Evolutionary conservation across 2,329 filamentous ascomycete genomes (phyloP), one percentile per base, ranked within the genome.

Genomic region (Macroventuria anomochaeta): DNA sequence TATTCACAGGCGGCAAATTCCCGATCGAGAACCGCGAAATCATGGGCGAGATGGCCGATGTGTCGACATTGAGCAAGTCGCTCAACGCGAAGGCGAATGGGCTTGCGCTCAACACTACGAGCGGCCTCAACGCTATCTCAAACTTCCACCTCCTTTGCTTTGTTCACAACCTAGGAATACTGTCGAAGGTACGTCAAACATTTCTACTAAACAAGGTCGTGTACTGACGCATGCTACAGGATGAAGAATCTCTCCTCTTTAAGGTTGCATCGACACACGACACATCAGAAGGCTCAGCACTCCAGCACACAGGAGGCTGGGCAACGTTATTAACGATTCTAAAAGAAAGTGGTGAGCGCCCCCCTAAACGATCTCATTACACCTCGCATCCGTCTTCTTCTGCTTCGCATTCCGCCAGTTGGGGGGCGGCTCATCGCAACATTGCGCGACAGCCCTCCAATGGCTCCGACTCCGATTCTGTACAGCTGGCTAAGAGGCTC

Each of bases 111-210:
- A 85, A 85, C 57, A 85, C 87, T 51, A 78, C 84, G 13, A 83
- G 85, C 58, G 85, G 85, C 12, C 84, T 88, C 25, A 80, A 86
- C 31, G 85, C 87, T 20, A 82, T 96, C 11, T 96, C 93, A 6
- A 93, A 97, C 76, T 99, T 99, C 75, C 95, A 99, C 72, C 81
- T 97, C 13, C 81, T 99, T n/a, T 89, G 86, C 75, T 97, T 91
- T 76, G 81, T 99, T 54, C 88, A 90, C 68, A 83, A 85, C 36
- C 85, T 96, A 77, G 88, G 87, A 34, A 87, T 96, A 32, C 81
- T 99, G 32, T 91, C 85, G 73, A 91, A 96, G 87, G 95, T 96
- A 75, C 63, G 63, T 53, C 8, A 3, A 15, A 7, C 17, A 7
- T 46, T 8, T 13, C 18, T 25, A 11, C n/a, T n/a, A n/a, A n/a